These are phyloP conservation scores for Berkeleyomyces basicola DNA, from an alignment of 2,329 filamentous ascomycete genomes.

Conservation along the genomic window DNA sequence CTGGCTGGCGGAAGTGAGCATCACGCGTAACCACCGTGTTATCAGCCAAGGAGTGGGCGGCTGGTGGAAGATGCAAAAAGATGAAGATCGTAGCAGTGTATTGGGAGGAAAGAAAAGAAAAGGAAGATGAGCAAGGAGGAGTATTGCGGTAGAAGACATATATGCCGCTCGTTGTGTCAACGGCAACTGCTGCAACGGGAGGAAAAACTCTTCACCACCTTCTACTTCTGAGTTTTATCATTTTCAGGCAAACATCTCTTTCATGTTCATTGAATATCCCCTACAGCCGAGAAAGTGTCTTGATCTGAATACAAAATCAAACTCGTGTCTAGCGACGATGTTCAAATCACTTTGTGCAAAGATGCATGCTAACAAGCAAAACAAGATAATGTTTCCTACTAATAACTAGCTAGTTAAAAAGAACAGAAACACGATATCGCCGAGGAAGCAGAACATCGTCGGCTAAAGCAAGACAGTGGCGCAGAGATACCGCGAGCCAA, in stretches of 20 bases:
- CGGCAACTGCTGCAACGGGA: background rate
- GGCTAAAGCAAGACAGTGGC: background rate
- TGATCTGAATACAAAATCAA: background rate
- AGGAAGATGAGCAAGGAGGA: background rate
- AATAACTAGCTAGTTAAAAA: no score
- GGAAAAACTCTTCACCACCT: background rate
- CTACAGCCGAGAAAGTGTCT: background rate
- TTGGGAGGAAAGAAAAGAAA: background rate
- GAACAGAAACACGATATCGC: background rate
- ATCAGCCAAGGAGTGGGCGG: no score
- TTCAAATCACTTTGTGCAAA: no score
- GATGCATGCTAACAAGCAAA: no score
- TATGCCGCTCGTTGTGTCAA: no score
- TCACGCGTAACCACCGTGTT: no score
- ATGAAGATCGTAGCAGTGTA: no score
- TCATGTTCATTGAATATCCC: background rate
- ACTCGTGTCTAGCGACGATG: no score
- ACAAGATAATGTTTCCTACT: no score
- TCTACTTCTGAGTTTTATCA: background rate
- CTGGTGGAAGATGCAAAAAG: no score
- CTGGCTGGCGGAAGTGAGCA: background rate
- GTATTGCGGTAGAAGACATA: background rate
- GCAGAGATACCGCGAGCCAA: background rate
- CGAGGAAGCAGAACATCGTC: background rate
- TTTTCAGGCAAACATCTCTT: no score